Evolutionary conservation across 1,284 basidiomycete species (phyloP).

Genomic region (Dichomitus squalens): DNA sequence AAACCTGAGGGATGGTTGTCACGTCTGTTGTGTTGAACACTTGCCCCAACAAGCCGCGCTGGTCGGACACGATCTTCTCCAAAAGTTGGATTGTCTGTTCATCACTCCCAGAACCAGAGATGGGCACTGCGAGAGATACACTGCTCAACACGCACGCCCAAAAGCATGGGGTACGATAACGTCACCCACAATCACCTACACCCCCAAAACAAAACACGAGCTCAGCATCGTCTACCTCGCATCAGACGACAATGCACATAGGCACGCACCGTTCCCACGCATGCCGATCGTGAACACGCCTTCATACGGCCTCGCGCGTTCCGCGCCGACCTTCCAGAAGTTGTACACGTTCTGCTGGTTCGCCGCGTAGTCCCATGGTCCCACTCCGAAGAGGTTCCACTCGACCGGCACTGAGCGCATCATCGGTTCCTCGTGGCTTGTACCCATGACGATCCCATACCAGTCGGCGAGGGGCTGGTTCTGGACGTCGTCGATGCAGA

Average conservation of each 20-base stretch:
- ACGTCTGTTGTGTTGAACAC: constrained; percentile 55
- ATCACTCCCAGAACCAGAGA: constrained; percentile 41
- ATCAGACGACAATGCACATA: background rate
- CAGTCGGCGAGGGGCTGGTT: constrained; percentile 68
- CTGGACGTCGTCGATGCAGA: constrained; percentile 63
- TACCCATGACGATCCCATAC: constrained; percentile 74
- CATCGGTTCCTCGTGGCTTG: constrained; percentile 70
- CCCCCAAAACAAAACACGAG: background rate
- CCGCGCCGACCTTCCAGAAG: constrained; percentile 61
- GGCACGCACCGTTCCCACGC: constrained; percentile 58
- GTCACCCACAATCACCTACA: constrained; percentile 28
- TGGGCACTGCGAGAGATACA: constrained; percentile 44
- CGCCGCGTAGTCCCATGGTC: constrained; percentile 62
- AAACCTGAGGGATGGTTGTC: constrained; percentile 61
- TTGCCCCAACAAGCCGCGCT: constrained; percentile 61
- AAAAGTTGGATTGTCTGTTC: constrained; percentile 48
- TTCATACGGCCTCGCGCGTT: constrained; percentile 59
- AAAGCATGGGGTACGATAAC: background rate
- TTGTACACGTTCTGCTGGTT: constrained; percentile 57
- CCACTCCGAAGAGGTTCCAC: constrained; percentile 55
- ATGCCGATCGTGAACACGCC: constrained; percentile 67
- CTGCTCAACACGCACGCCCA: background rate
- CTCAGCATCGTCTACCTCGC: background rate
- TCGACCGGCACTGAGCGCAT: constrained; percentile 65
- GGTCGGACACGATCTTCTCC: constrained; percentile 59